Conservation (phyloP, 257 asterid species). For the Solanum appendiculatum region DNA sequence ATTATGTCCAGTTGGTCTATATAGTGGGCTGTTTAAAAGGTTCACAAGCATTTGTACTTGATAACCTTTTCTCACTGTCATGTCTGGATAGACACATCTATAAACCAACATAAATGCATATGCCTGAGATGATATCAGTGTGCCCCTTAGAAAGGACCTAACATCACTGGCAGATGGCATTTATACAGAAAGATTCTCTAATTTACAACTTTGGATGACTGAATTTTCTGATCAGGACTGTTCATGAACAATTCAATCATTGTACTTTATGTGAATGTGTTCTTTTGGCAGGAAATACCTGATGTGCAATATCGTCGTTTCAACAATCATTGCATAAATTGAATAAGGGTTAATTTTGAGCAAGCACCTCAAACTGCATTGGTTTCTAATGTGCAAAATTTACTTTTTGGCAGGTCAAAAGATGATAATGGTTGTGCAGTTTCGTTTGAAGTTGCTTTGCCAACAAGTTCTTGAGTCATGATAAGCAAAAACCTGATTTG, state of each 20-base stretch:
- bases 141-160: not conserved
- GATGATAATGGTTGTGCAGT: constrained; percentile 17
- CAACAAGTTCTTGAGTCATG: not conserved
- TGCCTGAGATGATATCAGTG: not conserved
- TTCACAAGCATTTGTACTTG: not conserved
- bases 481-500: constrained; percentile 4
- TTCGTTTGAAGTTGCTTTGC: not conserved
- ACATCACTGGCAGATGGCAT: not conserved
- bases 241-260: not conserved
- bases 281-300: not conserved
- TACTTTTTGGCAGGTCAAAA: constrained; percentile 41
- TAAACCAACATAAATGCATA: not conserved
- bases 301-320: not conserved
- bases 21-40: not conserved
- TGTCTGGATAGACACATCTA: not conserved
- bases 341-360: not conserved
- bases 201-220: not conserved
- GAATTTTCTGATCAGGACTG: not conserved
- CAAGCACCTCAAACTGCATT: not conserved
- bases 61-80: not conserved
- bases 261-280: not conserved
- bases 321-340: not conserved
- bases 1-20: not conserved
- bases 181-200: not conserved
- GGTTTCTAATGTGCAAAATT: not conserved